Base-by-base conservation (phyloP, 306 rosid species). In the Casuarina cunninghamiana region DNA sequence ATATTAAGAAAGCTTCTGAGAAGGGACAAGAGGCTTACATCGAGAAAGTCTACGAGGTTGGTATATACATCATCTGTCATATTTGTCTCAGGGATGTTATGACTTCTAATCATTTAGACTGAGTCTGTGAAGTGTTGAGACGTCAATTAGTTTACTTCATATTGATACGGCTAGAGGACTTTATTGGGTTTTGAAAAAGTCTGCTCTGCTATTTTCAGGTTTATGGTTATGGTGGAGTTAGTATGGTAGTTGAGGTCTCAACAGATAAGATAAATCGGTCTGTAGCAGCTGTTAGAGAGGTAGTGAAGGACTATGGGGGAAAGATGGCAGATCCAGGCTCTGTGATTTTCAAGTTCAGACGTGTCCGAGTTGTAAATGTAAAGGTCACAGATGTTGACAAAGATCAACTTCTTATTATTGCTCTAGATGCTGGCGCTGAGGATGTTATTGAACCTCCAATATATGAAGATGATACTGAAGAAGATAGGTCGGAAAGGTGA, bases 261-360 rank as follows among this genome's bases (percentile, higher is more conserved):
- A 92, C 98, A 26, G 98, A 95, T 83, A 89, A 92, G 80, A 78
- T 91, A 82, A 84, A 87, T 70, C 92, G 97, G 50, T 92, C 97
- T 17, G 91, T 95, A 85, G 93, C 96, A 66, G 83, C 84, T 44
- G 84, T 92, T 51, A 91, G 97, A 78, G 97, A 95, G 75, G 95
- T 95, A 74, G 77, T 92, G 85, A 91, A 73, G 86, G 92, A 95
- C 80, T 89, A 75, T 71, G 98, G 97, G n/a, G 98, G 97, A 37
- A 92, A 95, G 88, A 92, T 94, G 98, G 97, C 97, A 19, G 97
- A 94, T 86, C 84, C 97, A 71, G 95, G 98, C 26, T 94, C 97
- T 54, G 97, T 94, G 38, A 73, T 79, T 79, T 94, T 94, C 82
- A 95, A 95, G 81, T 92, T 94, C 86, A 87, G 82, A 84, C 95